phyloP scores from a whole-genome alignment of 2,329 filamentous ascomycete genomes.

The Trichophyton simii region DNA sequence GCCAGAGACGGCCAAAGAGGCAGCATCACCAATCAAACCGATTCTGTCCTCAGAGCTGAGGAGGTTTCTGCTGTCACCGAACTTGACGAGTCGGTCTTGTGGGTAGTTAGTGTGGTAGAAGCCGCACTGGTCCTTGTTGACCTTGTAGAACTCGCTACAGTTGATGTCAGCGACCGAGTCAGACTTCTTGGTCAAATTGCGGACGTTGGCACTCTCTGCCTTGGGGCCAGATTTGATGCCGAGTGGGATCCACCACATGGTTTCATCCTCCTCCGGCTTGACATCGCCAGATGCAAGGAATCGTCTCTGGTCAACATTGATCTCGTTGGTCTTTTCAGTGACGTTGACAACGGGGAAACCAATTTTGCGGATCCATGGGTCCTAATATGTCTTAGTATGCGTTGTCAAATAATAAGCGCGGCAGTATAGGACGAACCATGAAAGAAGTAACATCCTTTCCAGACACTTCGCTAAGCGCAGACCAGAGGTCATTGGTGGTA shows the following conservation, averaged over 20 bases:
- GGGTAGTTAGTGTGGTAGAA: slow-evolving; percentile 94
- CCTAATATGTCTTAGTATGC: slow-evolving; percentile 22
- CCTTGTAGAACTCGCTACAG: slow-evolving; percentile 71
- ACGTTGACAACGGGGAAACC: slow-evolving; percentile 86
- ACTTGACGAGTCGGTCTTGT: slow-evolving; percentile 64
- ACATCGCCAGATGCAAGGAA: slow-evolving; percentile 89
- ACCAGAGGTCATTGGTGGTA: slow-evolving; percentile 83
- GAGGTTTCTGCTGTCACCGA: slow-evolving; percentile 62
- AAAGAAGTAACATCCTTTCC: slow-evolving; percentile 73
- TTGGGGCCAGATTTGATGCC: slow-evolving; percentile 65
- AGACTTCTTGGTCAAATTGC: slow-evolving; percentile 62
- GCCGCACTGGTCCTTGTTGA: slow-evolving; percentile 79
- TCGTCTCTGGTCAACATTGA: slow-evolving; percentile 70
- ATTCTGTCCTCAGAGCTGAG: slow-evolving; percentile 84
- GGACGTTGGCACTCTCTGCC: slow-evolving; percentile 47
- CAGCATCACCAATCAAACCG: slow-evolving; percentile 77
- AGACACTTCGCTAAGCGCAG: slow-evolving; percentile 73
- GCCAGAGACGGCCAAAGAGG: slow-evolving; percentile 77
- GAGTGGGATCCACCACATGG: slow-evolving; percentile 90
- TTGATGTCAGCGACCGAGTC: slow-evolving; percentile 55
- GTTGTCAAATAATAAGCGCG: slow-evolving; percentile 5
- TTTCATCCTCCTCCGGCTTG: slow-evolving; percentile 79
- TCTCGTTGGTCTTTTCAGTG: slow-evolving; percentile 55
- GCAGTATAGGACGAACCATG: slow-evolving; percentile 45
- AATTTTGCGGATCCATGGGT: slow-evolving; percentile 89